phyloP scores from a whole-genome alignment of 2,329 filamentous ascomycete genomes.

The Phialocephala sp. region DNA sequence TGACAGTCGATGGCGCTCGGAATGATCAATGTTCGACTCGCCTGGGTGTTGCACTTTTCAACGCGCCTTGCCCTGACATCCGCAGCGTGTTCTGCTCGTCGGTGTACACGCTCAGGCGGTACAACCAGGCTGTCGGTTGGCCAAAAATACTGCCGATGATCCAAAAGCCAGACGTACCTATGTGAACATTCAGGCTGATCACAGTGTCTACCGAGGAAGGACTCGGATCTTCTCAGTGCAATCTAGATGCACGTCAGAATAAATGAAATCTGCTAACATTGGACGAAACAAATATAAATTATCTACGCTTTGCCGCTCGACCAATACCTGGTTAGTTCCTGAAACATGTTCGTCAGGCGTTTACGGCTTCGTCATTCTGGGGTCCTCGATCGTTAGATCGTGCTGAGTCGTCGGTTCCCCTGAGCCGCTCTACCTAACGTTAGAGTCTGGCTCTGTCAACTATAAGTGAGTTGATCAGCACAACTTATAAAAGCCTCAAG shows the following conservation, averaged over 20 bases:
- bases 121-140: background rate
- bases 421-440: background rate
- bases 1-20: background rate
- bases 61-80: background rate
- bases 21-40: background rate
- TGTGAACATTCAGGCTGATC: background rate
- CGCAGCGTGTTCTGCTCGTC: background rate
- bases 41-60: background rate
- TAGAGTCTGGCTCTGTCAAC: background rate
- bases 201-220: background rate
- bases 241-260: slow-evolving; percentile 7
- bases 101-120: background rate
- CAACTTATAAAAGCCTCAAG: background rate
- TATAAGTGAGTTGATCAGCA: slow-evolving; percentile 3
- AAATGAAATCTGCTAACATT: slow-evolving; percentile 1
- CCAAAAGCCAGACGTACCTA: background rate
- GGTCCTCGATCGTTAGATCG: background rate
- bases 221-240: slow-evolving; percentile 4
- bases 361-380: background rate
- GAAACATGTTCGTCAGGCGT: background rate
- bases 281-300: background rate
- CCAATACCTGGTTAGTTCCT: slow-evolving; percentile 1
- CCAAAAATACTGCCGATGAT: slow-evolving; percentile 2
- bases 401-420: background rate
- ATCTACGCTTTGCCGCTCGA: background rate